These are phyloP conservation scores for Phoma sp. DNA, from an alignment of 2,329 filamentous ascomycete species.

Conservation along the genomic window DNA sequence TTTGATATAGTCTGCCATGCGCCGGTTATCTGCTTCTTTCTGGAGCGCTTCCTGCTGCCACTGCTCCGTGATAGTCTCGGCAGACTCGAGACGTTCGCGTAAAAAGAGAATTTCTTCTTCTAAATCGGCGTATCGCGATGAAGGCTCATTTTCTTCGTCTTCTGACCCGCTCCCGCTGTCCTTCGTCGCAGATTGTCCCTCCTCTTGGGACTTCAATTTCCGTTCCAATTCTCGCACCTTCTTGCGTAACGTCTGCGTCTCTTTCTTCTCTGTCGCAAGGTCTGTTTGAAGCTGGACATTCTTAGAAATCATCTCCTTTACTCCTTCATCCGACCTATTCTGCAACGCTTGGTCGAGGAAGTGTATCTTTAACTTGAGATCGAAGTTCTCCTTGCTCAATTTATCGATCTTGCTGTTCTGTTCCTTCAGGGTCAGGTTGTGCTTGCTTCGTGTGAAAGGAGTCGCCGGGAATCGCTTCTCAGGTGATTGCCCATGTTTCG, in stretches of 20 bases:
- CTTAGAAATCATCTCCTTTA: slow-evolving; percentile 97
- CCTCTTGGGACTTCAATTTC: slow-evolving; percentile 66
- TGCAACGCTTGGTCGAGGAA: slow-evolving; percentile 93
- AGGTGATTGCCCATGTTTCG: slow-evolving; percentile 69
- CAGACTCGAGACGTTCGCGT: slow-evolving; percentile 83
- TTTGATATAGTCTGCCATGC: slow-evolving; percentile 80
- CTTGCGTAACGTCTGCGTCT: slow-evolving; percentile 82
- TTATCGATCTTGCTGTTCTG: slow-evolving; percentile 97
- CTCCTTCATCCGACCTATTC: slow-evolving; percentile 91
- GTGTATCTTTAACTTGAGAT: slow-evolving; percentile 76
- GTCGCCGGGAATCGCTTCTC: slow-evolving; percentile 60
- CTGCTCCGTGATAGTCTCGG: slow-evolving; percentile 81
- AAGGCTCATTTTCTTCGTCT: slow-evolving; percentile 60
- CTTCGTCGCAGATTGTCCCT: slow-evolving; percentile 55
- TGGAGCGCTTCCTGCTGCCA: slow-evolving; percentile 77
- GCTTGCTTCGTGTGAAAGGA: slow-evolving; percentile 48
- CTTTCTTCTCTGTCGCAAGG: slow-evolving; percentile 85
- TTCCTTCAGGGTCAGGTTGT: slow-evolving; percentile 83
- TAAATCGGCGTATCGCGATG: slow-evolving; percentile 67
- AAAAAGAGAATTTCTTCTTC: slow-evolving; percentile 88
- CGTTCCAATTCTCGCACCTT: slow-evolving; percentile 87
- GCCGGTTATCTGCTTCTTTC: slow-evolving; percentile 84
- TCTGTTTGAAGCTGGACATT: slow-evolving; percentile 95
- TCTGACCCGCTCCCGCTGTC: slow-evolving; percentile 54
- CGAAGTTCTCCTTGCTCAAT: slow-evolving; percentile 96